phyloP scores from a whole-genome alignment of 1,139 yeast species.

The Geotrichum cucujoidarum region DNA sequence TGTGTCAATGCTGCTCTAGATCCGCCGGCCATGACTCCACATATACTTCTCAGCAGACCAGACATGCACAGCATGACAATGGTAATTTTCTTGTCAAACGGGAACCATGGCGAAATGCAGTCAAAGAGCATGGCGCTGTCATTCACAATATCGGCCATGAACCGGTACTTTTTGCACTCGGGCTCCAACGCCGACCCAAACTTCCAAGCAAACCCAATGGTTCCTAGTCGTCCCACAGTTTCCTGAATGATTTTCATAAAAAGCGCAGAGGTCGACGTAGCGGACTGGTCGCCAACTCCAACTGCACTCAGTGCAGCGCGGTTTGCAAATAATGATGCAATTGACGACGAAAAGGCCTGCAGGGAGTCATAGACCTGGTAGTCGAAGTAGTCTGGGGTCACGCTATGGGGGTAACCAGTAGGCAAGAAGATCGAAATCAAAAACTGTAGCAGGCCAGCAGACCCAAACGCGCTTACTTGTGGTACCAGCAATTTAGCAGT shows the following conservation, averaged over 20 bases:
- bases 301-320: conserved; percentile 38
- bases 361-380: conserved; percentile 39
- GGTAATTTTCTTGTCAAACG: conserved; percentile 26
- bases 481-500: not conserved
- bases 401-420: conserved; percentile 39
- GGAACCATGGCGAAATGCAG: conserved; percentile 36
- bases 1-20: conserved; percentile 40
- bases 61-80: conserved; percentile 35
- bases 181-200: conserved; percentile 37
- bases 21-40: conserved; percentile 41
- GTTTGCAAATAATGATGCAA: conserved; percentile 38
- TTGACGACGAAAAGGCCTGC: conserved; percentile 39
- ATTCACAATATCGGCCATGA: conserved; percentile 38
- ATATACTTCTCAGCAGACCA: conserved; percentile 36
- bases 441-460: conserved; percentile 13
- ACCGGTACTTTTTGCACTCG: conserved; percentile 39
- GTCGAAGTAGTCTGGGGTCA: conserved; percentile 35
- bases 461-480: not conserved
- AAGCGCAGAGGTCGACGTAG: conserved; percentile 38
- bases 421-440: conserved; percentile 37
- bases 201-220: conserved; percentile 39
- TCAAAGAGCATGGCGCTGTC: conserved; percentile 38
- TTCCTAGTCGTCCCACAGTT: conserved; percentile 39
- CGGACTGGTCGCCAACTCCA: conserved; percentile 40
- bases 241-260: conserved; percentile 39